These are phyloP conservation scores for Arabidopsis arenosa DNA, from an alignment of 345 rosid genomes.

Conservation along the genomic window DNA sequence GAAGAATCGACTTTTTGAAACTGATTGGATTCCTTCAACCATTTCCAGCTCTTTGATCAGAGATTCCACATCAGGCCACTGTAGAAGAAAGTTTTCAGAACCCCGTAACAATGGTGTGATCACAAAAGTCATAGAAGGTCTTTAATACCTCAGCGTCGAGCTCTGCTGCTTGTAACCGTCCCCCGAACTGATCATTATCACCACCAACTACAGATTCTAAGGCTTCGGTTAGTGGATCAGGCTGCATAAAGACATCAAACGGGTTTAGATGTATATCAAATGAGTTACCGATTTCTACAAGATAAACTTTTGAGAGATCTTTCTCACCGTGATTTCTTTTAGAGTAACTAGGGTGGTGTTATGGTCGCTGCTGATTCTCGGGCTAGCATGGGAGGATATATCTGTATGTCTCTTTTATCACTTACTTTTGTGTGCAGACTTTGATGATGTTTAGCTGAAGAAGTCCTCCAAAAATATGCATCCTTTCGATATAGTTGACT, in stretches of 20 bases:
- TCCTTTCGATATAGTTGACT: neutral
- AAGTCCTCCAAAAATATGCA: neutral
- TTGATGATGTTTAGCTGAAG: slow-evolving; percentile 15
- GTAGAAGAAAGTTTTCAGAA: slow-evolving; percentile 38
- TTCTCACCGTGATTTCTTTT: slow-evolving; percentile 74
- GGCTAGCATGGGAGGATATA: slow-evolving; percentile 99
- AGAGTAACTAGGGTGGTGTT: slow-evolving; percentile 58
- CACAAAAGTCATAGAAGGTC: neutral
- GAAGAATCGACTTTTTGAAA: slow-evolving; percentile 87
- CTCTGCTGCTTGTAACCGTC: slow-evolving; percentile 69
- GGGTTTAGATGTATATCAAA: neutral
- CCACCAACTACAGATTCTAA: slow-evolving; percentile 83
- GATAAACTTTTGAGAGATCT: neutral
- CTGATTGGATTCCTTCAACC: slow-evolving; percentile 78
- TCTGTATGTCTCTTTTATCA: slow-evolving; percentile 58
- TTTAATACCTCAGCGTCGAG: slow-evolving; percentile 71
- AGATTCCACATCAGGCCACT: slow-evolving; percentile 96
- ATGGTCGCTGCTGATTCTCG: slow-evolving; percentile 99
- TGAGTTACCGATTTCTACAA: neutral
- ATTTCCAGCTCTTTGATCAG: slow-evolving; percentile 76
- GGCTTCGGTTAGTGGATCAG: slow-evolving; percentile 83
- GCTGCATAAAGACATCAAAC: slow-evolving; percentile 52
- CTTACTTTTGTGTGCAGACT: neutral
- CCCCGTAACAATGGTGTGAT: neutral
- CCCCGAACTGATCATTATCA: slow-evolving; percentile 56